These are phyloP conservation scores for Panaeolus papilionaceus DNA, from an alignment of 768 basidiomycete genomes.

Conservation along the genomic window DNA sequence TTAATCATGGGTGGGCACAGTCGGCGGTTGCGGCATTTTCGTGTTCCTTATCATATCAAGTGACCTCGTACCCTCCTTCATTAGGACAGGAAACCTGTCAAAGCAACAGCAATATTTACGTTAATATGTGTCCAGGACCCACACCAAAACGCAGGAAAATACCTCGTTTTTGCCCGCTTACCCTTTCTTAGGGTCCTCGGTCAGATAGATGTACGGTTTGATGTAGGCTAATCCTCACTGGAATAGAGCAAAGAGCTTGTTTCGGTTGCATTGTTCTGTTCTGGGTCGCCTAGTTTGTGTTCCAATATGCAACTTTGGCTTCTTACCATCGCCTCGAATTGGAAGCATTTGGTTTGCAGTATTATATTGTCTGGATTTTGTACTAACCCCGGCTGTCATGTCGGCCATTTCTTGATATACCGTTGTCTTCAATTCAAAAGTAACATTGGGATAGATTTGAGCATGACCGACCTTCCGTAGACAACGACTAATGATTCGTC, in stretches of 20 bases:
- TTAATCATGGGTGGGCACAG: conserved; percentile 7
- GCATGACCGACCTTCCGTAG: conserved; percentile 7
- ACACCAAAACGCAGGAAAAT: conserved; percentile 13
- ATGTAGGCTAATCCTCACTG: conserved; percentile 2
- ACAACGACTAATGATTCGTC: not conserved
- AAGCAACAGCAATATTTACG: conserved; percentile 8
- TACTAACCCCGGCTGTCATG: conserved; percentile 18
- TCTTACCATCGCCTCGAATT: not conserved
- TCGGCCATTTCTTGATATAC: conserved; percentile 28
- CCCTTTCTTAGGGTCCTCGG: conserved; percentile 3
- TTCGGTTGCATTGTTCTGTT: conserved; percentile 4
- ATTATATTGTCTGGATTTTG: conserved; percentile 8
- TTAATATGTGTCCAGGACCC: conserved; percentile 7
- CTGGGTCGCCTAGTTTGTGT: not conserved
- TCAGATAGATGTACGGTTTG: not conserved
- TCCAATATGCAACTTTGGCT: not conserved
- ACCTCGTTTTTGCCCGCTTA: conserved; percentile 6
- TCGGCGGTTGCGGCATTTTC: conserved; percentile 14
- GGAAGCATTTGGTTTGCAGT: not conserved
- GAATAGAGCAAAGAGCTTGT: not conserved
- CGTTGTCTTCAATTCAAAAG: conserved; percentile 14
- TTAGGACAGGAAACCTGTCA: conserved; percentile 5
- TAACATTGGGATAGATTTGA: conserved; percentile 8
- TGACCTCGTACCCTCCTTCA: conserved; percentile 1
- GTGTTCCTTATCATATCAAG: conserved; percentile 12